Evolutionary conservation across 352 stramenopile genomes (phyloP).

Genomic region (Phytopythium litorale): DNA sequence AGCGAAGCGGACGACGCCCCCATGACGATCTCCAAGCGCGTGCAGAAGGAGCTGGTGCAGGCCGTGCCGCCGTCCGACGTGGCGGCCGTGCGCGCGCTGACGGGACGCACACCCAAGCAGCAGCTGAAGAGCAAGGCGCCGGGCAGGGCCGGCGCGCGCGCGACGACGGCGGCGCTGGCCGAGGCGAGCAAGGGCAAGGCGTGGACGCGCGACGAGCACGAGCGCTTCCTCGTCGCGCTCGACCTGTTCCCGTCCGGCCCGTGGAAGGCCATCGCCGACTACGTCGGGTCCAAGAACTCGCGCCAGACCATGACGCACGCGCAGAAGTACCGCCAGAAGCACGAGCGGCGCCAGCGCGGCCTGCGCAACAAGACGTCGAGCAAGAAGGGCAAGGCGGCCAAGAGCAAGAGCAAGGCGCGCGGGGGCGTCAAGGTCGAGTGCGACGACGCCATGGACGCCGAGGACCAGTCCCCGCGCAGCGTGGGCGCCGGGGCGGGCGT

Average conservation of each 20-base stretch:
- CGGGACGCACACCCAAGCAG: slow-evolving; percentile 6
- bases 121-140: neutral
- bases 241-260: slow-evolving; percentile 50
- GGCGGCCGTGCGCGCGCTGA: slow-evolving; percentile 23
- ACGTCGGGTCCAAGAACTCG: slow-evolving; percentile 58
- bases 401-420: slow-evolving; percentile 5
- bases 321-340: slow-evolving; percentile 91
- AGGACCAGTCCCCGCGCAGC: slow-evolving; percentile 16
- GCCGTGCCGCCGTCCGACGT: slow-evolving; percentile 25
- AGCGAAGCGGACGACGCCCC: neutral
- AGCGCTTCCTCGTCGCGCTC: slow-evolving; percentile 54
- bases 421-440: neutral
- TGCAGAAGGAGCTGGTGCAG: slow-evolving; percentile 50
- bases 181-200: slow-evolving; percentile 53
- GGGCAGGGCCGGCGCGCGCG: slow-evolving; percentile 10
- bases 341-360: slow-evolving; percentile 45
- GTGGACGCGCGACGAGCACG: slow-evolving; percentile 52
- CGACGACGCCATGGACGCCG: slow-evolving; percentile 9
- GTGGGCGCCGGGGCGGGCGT: neutral
- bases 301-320: slow-evolving; percentile 94
- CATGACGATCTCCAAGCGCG: slow-evolving; percentile 59
- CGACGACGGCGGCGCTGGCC: slow-evolving; percentile 15
- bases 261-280: slow-evolving; percentile 60
- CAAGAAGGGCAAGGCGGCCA: slow-evolving; percentile 12
- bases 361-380: slow-evolving; percentile 36